Percentiles rank a stretch among this genome's conserved stretches.
Conservation (phyloP, 805 yeast species). For the Schizosaccharomyces lindneri region DNA sequence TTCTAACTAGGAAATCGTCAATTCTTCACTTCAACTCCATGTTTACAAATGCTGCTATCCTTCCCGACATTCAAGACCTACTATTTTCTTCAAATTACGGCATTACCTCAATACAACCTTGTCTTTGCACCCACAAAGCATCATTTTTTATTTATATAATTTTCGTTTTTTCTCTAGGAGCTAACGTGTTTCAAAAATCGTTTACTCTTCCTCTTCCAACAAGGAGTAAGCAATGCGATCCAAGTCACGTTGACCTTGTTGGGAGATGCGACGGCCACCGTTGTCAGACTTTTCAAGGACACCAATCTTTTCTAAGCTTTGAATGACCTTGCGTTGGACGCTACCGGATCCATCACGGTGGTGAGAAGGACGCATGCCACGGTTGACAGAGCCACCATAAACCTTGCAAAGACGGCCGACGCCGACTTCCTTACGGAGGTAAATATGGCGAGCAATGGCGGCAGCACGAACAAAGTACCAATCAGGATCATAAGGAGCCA, state of each 20-base stretch:
- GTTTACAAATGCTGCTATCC: too few species aligned
- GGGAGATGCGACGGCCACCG: slow-evolving; percentile 98
- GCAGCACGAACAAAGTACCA: slow-evolving; percentile 77
- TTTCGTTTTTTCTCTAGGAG: too few species aligned
- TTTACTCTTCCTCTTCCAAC: slow-evolving; percentile 6
- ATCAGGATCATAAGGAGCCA: slow-evolving; percentile 98
- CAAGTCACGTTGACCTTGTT: slow-evolving; percentile 99
- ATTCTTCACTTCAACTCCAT: too few species aligned
- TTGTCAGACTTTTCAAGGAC: slow-evolving; percentile 85
- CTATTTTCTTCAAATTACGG: too few species aligned
- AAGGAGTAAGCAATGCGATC: slow-evolving; percentile 33
- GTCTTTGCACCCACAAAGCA: too few species aligned
- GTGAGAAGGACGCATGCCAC: slow-evolving; percentile 96
- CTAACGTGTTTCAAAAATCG: too few species aligned
- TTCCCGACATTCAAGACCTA: too few species aligned
- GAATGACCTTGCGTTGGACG: slow-evolving; percentile 93
- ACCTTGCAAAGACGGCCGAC: slow-evolving; percentile 96
- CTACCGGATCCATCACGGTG: slow-evolving; percentile 99
- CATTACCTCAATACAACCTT: too few species aligned
- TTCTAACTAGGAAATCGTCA: too few species aligned
- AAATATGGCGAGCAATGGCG: slow-evolving; percentile 98
- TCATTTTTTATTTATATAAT: too few species aligned
- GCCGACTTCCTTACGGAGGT: slow-evolving; percentile 98
- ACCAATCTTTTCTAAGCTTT: slow-evolving; percentile 95
- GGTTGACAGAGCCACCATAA: slow-evolving; percentile 98